A percentile compares a stretch with the other conserved stretches of the same genome.
Evolutionary conservation across 148 eudicot species (phyloP).

Genomic region (Spergularia bocconei): DNA sequence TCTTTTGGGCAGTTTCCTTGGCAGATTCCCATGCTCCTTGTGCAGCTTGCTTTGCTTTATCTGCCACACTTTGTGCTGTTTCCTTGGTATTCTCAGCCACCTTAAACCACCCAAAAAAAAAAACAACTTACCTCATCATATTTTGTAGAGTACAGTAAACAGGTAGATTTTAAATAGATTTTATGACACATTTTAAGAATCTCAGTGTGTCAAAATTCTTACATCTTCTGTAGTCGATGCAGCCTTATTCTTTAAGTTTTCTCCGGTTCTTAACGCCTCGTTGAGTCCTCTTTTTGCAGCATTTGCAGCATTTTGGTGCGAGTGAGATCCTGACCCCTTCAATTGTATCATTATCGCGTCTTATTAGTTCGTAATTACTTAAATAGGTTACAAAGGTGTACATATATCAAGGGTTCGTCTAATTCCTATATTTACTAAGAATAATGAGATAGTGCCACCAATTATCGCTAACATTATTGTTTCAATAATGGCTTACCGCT

Average conservation of each 20-base stretch:
- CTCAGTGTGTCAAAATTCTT: neutral
- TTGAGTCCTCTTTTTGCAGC: conserved; percentile 47
- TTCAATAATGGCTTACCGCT: conserved; percentile 2
- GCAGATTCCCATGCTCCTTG: conserved; percentile 76
- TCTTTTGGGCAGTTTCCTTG: conserved; percentile 55
- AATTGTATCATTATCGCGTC: neutral
- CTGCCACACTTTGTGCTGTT: conserved; percentile 45
- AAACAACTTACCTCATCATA: neutral
- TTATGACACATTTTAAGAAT: neutral
- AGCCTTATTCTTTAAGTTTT: conserved; percentile 46
- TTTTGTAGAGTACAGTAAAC: too few relatives aligned
- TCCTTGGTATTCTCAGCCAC: conserved; percentile 39
- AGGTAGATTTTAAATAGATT: too few relatives aligned
- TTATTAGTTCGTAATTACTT: neutral
- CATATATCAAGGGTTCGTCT: too few relatives aligned
- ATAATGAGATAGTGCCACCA: neutral
- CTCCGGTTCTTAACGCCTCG: conserved; percentile 45
- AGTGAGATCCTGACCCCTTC: conserved; percentile 24
- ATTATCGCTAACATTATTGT: neutral
- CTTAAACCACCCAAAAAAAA: conserved; percentile 10
- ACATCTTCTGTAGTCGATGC: conserved; percentile 50
- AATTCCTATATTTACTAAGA: neutral
- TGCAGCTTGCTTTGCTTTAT: conserved; percentile 67
- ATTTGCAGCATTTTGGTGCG: conserved; percentile 28
- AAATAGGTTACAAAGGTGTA: neutral